Evolutionary conservation across 768 basidiomycete genomes (phyloP).

Genomic region (Serendipita sp.): DNA sequence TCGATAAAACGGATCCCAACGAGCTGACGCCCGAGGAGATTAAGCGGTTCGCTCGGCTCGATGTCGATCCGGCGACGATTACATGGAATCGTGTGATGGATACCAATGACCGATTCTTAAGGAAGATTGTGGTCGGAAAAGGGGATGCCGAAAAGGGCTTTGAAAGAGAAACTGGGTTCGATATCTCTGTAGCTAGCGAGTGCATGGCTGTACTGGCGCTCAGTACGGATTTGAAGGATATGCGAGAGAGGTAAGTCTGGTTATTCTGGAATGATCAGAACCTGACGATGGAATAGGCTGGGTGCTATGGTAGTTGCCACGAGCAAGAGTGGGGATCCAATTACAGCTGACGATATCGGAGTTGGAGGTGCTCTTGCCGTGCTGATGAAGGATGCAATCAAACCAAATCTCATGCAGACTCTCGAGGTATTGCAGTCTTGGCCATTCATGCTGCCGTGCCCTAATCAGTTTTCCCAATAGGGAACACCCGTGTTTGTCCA

Average conservation of each 20-base stretch:
- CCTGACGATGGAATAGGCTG: slow-evolving; percentile 23
- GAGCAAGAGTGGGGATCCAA: slow-evolving; percentile 73
- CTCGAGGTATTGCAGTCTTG: slow-evolving; percentile 40
- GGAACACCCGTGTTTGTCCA: slow-evolving; percentile 98
- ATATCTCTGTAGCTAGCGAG: slow-evolving; percentile 94
- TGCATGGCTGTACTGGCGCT: slow-evolving; percentile 96
- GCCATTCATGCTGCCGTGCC: background rate
- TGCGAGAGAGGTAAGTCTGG: slow-evolving; percentile 45
- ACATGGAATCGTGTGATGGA: slow-evolving; percentile 98
- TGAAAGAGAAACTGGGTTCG: slow-evolving; percentile 80
- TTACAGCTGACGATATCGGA: slow-evolving; percentile 94
- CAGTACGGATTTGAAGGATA: slow-evolving; percentile 73
- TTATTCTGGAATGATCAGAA: background rate
- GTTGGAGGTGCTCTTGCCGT: slow-evolving; percentile 90
- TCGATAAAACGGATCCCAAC: slow-evolving; percentile 83
- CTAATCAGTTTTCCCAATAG: slow-evolving; percentile 18
- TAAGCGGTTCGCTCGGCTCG: slow-evolving; percentile 75
- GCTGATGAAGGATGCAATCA: slow-evolving; percentile 96
- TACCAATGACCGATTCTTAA: slow-evolving; percentile 91
- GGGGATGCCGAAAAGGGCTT: slow-evolving; percentile 79
- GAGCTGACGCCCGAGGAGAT: slow-evolving; percentile 88
- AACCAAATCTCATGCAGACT: slow-evolving; percentile 98
- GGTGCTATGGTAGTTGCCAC: slow-evolving; percentile 97
- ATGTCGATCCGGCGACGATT: slow-evolving; percentile 78
- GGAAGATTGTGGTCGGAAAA: slow-evolving; percentile 86